Evolutionary conservation across 768 basidiomycete species (phyloP), one percentile per base, ranked within the genome.

Genomic region (Amanita pallidorosea): DNA sequence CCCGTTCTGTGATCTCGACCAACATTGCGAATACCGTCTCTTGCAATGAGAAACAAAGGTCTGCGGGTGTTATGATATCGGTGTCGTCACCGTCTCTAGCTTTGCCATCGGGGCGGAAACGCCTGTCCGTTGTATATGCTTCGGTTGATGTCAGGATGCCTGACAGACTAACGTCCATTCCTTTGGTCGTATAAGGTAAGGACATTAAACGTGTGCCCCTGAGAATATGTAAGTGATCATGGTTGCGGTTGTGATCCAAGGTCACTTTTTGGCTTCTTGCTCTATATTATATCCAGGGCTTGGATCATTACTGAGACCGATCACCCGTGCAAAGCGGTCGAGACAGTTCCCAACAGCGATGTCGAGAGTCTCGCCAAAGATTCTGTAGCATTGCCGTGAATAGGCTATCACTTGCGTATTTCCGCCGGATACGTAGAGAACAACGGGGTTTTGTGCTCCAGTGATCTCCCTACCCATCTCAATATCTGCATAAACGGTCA

Each of bases 391-490:
- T 65, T 98, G 93, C 53, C 88, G 85, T 18, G 94, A 98, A 66
- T 99, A 99, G 1, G 96, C 96, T 59, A 99, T 98, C 13, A 99
- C 94, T 67, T 99, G 96, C 0, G 96, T 98, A 66, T 99, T 99
- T 4, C 96, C 96, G 11, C 96, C 96, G 0, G 96, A 98, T 17
- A 99, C 96, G 61, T 99, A 99, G 33, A 98, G 80, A 5, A 98
- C 93, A 58, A 99, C 84, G 1, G 96, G 96, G 60, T 98, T 93
- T 54, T 83, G 83, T 4, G 96, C 94, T 43, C 85, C 86, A 2
- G 96, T 98, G 56, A 99, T 88, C 56, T 90, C 79, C 37, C 96
- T 79, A 33, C 96, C 96, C 87, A 98, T 99, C 67, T 99, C 96
- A 56, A 99, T 99, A 65, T 99, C 96, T 98, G 23, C 34, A 37